These are phyloP conservation scores for Lichtheimia ramosa DNA, from an alignment of 371 early-diverging fungal species.

Conservation along the genomic window DNA sequence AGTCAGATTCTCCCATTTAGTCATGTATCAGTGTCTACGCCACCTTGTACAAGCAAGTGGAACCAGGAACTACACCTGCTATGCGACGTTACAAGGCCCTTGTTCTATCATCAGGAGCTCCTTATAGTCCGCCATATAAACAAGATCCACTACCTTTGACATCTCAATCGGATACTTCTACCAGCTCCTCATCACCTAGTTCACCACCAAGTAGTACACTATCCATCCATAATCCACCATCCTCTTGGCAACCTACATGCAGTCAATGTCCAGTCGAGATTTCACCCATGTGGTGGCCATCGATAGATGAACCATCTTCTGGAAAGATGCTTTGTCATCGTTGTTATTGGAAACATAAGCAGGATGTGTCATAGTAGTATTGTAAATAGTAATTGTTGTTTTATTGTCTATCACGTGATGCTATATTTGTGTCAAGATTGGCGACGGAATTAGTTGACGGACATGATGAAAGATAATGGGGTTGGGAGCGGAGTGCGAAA, in stretches of 20 bases:
- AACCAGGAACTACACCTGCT: slow-evolving; percentile 34
- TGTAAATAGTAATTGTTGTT: too few relatives aligned
- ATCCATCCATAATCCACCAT: not conserved
- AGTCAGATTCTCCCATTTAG: slow-evolving; percentile 5
- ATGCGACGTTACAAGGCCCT: slow-evolving; percentile 27
- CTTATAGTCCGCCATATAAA: not conserved
- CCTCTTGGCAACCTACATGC: slow-evolving; percentile 1
- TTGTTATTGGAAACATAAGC: slow-evolving; percentile 6
- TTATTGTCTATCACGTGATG: too few relatives aligned
- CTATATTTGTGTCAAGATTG: too few relatives aligned
- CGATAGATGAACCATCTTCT: slow-evolving; percentile 3
- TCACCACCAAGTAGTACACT: not conserved
- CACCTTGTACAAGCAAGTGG: slow-evolving; percentile 27
- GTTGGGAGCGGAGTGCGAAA: too few relatives aligned
- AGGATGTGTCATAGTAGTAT: too few relatives aligned
- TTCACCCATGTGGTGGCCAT: slow-evolving; percentile 9
- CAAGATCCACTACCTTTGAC: not conserved
- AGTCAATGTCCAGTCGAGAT: slow-evolving; percentile 3
- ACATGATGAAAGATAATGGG: too few relatives aligned
- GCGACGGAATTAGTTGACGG: too few relatives aligned
- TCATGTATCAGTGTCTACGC: slow-evolving; percentile 27
- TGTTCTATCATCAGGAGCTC: slow-evolving; percentile 4
- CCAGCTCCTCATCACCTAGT: not conserved
- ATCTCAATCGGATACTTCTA: not conserved
- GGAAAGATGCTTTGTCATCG: slow-evolving; percentile 15